Base-by-base conservation (phyloP, 768 basidiomycete genomes). In the Strobilomyces echinocephalus region DNA sequence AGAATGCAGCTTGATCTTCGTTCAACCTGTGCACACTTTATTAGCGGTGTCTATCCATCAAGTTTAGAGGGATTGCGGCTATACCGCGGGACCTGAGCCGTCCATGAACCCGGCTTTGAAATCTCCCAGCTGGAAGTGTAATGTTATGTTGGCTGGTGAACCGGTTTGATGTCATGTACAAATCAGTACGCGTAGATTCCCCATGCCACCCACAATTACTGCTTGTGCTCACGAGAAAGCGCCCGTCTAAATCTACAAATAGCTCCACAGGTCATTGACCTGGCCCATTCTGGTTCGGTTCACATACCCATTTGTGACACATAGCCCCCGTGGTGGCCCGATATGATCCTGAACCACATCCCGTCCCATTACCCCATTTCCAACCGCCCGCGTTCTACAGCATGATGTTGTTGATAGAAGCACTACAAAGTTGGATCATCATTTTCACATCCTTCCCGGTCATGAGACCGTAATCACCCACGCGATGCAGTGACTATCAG, bases 181-280 rank as follows among this genome's bases (percentile, higher is more conserved):
- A 95, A 85, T 11, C 87, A 14, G 91, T 94, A 59, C 81, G 79
- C 9, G 94, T 95, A 33, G 88, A 88, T 58, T 94, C 91, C 30
- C 93, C 94, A 62, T 88, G 85, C 91, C 92, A 95, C 53, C 93
- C 95, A 54, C 95, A 81, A 67, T 93, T 93, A 46, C 95, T 94
- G 60, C 91, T 94, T 15, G 92, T 88, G 63, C 89, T 94, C 56
- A 95, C 82, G 63, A 97, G 75, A 70, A 94, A 97, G 50, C 85
- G 78, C 10, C 84, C 84, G 8, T 83, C 84, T 40, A 88, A 82
- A 75, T 97, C 95, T 42, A 97, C 78, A 56, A 58, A 60, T 52
- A 24, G 24, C 24, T 24, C 24, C 24, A 24, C n/a, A n/a, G 54
- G 63, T 60, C 58, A 58, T 58, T 59, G 60, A 69, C 68, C 46